Conservation (phyloP, 2,329 filamentous ascomycete species). For the Aspergillus sergii region DNA sequence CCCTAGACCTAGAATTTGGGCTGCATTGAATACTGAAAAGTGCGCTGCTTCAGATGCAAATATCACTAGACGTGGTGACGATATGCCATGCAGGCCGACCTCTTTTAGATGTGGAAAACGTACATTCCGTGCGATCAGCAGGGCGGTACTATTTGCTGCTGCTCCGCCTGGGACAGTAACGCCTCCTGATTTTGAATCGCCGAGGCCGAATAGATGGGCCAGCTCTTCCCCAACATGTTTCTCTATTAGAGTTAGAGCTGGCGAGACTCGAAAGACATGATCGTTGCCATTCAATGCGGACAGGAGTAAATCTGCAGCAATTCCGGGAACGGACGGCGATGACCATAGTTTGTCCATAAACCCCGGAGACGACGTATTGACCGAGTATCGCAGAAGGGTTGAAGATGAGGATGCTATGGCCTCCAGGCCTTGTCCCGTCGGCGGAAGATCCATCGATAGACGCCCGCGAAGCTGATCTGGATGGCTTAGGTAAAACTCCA, state of each 20-base stretch:
- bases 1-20: background rate
- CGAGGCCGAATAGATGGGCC: background rate
- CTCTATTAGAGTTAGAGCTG: background rate
- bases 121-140: background rate
- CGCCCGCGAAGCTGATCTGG: background rate
- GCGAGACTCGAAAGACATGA: background rate
- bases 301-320: background rate
- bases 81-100: background rate
- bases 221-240: slow-evolving; percentile 1
- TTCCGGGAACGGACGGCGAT: background rate
- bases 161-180: background rate
- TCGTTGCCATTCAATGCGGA: background rate
- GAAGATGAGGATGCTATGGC: background rate
- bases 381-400: background rate
- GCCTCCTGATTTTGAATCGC: background rate
- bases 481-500: background rate
- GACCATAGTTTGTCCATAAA: slow-evolving; percentile 5
- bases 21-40: slow-evolving; percentile 1
- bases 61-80: background rate
- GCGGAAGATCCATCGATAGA: background rate
- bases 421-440: background rate
- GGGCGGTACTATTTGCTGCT: background rate
- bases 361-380: background rate
- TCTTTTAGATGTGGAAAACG: background rate
- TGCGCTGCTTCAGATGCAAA: background rate